Conservation (phyloP, 345 rosid genomes). For the Camelina laxa region DNA sequence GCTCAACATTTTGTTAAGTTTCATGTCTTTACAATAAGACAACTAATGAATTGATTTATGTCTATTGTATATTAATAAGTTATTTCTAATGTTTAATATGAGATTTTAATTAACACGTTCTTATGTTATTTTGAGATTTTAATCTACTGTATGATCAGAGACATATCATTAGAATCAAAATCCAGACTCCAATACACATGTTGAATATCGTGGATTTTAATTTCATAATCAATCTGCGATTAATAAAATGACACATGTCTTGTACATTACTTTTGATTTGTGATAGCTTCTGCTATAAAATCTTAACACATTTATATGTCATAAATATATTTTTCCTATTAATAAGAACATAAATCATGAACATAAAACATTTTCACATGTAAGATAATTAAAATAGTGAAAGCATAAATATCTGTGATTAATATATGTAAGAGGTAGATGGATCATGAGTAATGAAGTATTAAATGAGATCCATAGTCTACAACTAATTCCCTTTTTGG, state of each 20-base stretch:
- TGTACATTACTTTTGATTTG: background rate
- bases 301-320: background rate
- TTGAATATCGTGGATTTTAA: background rate
- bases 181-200: background rate
- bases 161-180: background rate
- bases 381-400: background rate
- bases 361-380: background rate
- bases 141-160: background rate
- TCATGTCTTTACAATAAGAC: background rate
- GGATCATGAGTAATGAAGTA: conserved; percentile 15
- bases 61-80: background rate
- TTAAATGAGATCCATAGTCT: conserved; percentile 19
- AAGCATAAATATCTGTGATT: conserved; percentile 7
- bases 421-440: conserved; percentile 14
- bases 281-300: background rate
- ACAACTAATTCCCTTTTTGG: conserved; percentile 19
- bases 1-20: background rate
- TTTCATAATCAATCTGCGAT: background rate
- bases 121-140: background rate
- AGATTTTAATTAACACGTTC: background rate
- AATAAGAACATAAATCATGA: background rate
- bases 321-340: background rate
- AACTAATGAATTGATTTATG: background rate
- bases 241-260: background rate
- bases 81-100: background rate